Conservation (phyloP, 106 monocot species). For the Acorus gramineus region DNA sequence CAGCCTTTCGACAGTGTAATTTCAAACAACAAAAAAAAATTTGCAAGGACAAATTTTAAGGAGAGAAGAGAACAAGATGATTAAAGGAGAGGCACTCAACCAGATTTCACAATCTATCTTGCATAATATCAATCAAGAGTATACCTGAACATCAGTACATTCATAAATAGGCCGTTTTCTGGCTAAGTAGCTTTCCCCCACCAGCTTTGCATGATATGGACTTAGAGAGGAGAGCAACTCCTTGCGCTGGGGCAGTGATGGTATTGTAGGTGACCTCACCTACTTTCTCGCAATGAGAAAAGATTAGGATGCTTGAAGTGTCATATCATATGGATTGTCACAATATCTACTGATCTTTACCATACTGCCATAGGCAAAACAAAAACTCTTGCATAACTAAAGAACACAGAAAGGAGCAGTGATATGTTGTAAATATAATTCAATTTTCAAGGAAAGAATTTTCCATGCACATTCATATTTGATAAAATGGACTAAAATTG, state of each 20-base stretch:
- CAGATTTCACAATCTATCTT: not conserved
- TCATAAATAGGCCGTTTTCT: conserved; percentile 90
- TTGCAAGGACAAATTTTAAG: not conserved
- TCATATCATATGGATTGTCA: not conserved
- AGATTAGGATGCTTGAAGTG: not conserved
- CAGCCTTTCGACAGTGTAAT: too few relatives aligned
- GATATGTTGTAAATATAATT: too few relatives aligned
- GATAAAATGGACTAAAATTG: too few relatives aligned
- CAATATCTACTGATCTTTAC: too few relatives aligned
- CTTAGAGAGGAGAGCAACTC: conserved; percentile 72
- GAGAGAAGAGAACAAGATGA: not conserved
- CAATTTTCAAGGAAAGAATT: too few relatives aligned
- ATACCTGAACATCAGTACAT: conserved; percentile 94
- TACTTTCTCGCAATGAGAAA: conserved; percentile 18
- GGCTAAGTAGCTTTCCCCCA: conserved; percentile 90
- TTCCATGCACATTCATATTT: too few relatives aligned
- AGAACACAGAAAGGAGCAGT: too few relatives aligned
- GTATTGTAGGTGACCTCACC: conserved; percentile 75
- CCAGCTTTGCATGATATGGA: conserved; percentile 81
- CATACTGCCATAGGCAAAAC: too few relatives aligned
- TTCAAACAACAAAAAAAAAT: too few relatives aligned
- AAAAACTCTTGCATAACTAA: too few relatives aligned
- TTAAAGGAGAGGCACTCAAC: not conserved
- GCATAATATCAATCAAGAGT: not conserved
- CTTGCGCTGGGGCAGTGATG: conserved; percentile 76